Percentiles rank a stretch among this genome's conserved stretches.
These are phyloP conservation scores for Withania somnifera DNA, from an alignment of 305 asterid genomes.

Conservation along the genomic window DNA sequence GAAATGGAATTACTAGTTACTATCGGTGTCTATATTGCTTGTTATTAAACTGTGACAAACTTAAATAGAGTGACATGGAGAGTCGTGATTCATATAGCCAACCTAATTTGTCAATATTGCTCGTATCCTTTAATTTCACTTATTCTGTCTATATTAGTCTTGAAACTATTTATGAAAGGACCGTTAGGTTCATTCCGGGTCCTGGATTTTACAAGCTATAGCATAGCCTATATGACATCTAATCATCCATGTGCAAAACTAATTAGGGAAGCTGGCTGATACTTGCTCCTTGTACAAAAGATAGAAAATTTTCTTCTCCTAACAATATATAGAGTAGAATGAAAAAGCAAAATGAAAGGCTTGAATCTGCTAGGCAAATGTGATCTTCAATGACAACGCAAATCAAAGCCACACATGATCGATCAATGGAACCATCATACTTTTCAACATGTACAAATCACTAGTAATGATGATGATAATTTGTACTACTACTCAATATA, in stretches of 20 bases:
- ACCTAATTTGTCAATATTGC: neutral
- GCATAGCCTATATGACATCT: neutral
- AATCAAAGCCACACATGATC: conserved; percentile 16
- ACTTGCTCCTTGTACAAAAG: neutral
- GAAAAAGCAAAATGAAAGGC: neutral
- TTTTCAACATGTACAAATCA: conserved; percentile 12
- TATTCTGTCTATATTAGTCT: too few species aligned
- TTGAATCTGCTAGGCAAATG: neutral
- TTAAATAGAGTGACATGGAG: neutral
- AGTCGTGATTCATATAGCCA: neutral
- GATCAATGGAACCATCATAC: conserved; percentile 23
- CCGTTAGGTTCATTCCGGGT: too few species aligned
- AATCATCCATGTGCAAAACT: neutral
- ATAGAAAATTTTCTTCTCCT: neutral
- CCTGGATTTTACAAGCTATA: too few species aligned
- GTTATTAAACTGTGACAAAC: neutral
- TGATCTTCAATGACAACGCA: conserved; percentile 20
- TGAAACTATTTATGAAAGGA: too few species aligned
- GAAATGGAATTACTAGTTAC: too few species aligned
- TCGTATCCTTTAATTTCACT: too few species aligned
- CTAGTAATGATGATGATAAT: conserved; percentile 24
- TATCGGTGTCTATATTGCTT: too few species aligned
- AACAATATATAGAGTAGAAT: neutral
- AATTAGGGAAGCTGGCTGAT: neutral
- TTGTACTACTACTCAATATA: conserved; percentile 2